Base-by-base conservation (phyloP, 371 early-diverging fungal species). In the Funneliformis caledonium region DNA sequence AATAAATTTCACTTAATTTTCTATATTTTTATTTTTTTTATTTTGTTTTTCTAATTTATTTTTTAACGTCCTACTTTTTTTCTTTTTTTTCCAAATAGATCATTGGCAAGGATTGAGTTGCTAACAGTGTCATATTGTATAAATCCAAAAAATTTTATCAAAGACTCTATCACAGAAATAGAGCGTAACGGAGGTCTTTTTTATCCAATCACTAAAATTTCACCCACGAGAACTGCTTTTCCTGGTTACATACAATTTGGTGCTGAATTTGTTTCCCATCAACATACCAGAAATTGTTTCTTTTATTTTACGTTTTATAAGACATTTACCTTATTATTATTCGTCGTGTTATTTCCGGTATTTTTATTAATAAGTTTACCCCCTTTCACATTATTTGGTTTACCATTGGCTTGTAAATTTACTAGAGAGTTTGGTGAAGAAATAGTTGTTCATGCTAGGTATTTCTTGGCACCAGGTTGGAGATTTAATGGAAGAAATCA, bases 301-400 rank as follows among this genome's bases (percentile, higher is more conserved):
- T 8, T 37, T 12, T 76, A 76, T 76, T 76, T 76, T 45, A 37
- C 19, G 16, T 31, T 56, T n/a, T 10, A 37, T 45, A 76, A 76
- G 42, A 19, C 26, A 19, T 8, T 42, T 8, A 11, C 9, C 2
- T 37, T 67, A 9, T 5, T 33, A 37, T 4, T 7, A 67, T 67
- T 67, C 42, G 2, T 67, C 42, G 16, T 67, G 5, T 42, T 19
- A 9, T 0, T 42, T 19, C 16, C 5, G 3, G 12, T 67, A 26
- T 26, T 67, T 33, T 14, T 67, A 19, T 7, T 11, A 4, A 19
- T 33, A 2, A 7, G 19, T 37, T 26, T 67, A 19, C 67, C 67
- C 12, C 67, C 67, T 37, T 67, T 67, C 42, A 67, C 33, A 67
- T 43, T 43, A 19, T 37, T 42, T 22, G 67, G 67, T 8, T 14